phyloP scores from a whole-genome alignment of 2,329 filamentous ascomycete genomes.

The Verticillium nonalfalfae region DNA sequence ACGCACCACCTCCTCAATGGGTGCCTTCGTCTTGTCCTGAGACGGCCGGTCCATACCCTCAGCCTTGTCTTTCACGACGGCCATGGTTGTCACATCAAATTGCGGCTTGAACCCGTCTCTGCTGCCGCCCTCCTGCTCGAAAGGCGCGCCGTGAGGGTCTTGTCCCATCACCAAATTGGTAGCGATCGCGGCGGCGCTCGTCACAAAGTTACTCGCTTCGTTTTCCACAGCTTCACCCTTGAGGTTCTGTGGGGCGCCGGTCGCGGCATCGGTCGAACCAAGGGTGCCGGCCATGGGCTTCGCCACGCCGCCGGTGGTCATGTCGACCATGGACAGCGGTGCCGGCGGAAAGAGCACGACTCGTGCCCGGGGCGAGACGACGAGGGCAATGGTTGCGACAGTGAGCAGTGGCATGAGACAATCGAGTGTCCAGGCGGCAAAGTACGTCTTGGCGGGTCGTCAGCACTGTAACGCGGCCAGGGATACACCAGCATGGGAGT shows the following conservation, averaged over 20 bases:
- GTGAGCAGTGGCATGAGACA: conserved; percentile 32
- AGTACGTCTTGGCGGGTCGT: conserved; percentile 1
- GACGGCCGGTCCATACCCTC: conserved; percentile 6
- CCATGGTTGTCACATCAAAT: conserved; percentile 1
- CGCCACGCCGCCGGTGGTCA: conserved; percentile 51
- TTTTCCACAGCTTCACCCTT: conserved; percentile 33
- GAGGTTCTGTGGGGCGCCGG: conserved; percentile 56
- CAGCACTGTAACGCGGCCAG: conserved; percentile 28
- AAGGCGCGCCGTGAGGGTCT: conserved; percentile 1
- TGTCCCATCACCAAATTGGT: conserved; percentile 1
- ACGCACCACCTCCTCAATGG: conserved; percentile 1
- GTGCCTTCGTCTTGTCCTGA: conserved; percentile 8
- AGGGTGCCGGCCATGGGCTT: conserved; percentile 55
- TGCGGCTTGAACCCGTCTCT: neutral
- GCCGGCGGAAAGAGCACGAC: conserved; percentile 48
- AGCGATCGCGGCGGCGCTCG: conserved; percentile 41
- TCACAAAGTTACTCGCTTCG: conserved; percentile 43
- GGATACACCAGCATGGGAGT: neutral
- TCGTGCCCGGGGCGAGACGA: conserved; percentile 28
- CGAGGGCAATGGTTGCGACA: conserved; percentile 39
- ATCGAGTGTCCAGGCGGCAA: conserved; percentile 17
- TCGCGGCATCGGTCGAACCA: conserved; percentile 53
- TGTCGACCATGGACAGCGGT: conserved; percentile 51
- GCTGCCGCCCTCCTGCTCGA: neutral
- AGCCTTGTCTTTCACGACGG: conserved; percentile 7